These are phyloP conservation scores for Elsinoe fawcettii DNA, from an alignment of 2,329 filamentous ascomycete species.

Conservation along the genomic window DNA sequence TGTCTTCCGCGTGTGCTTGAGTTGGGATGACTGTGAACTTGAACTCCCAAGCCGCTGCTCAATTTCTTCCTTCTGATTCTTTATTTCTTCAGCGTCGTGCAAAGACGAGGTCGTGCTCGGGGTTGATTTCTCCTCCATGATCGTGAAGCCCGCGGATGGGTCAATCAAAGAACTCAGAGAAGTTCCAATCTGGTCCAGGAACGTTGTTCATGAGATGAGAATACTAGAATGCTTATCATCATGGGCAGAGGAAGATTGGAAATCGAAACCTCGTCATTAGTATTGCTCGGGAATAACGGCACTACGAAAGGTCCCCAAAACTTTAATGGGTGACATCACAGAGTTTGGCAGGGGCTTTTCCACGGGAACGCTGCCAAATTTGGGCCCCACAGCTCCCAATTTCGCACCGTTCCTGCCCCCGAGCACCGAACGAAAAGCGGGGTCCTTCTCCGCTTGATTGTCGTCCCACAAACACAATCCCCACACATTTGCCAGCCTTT, in stretches of 20 bases:
- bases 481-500: background rate
- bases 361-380: background rate
- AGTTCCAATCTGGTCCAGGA: too few relatives aligned
- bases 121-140: conserved; percentile 7
- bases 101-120: background rate
- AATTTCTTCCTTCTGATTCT: background rate
- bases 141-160: too few relatives aligned
- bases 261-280: background rate
- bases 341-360: background rate
- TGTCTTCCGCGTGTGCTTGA: background rate
- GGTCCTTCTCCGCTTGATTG: conserved; percentile 1
- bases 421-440: conserved; percentile 10
- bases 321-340: conserved; percentile 10
- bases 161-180: too few relatives aligned
- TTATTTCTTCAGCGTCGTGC: background rate
- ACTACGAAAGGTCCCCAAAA: background rate
- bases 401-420: background rate
- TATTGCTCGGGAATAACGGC: conserved; percentile 5
- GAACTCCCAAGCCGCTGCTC: background rate
- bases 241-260: background rate
- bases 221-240: background rate
- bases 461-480: background rate
- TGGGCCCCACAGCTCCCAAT: background rate
- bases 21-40: background rate
- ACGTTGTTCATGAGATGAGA: too few relatives aligned